Evolutionary conservation across 2,329 filamentous ascomycete genomes (phyloP).

Genomic region (Pochonia chlamydosporia): DNA sequence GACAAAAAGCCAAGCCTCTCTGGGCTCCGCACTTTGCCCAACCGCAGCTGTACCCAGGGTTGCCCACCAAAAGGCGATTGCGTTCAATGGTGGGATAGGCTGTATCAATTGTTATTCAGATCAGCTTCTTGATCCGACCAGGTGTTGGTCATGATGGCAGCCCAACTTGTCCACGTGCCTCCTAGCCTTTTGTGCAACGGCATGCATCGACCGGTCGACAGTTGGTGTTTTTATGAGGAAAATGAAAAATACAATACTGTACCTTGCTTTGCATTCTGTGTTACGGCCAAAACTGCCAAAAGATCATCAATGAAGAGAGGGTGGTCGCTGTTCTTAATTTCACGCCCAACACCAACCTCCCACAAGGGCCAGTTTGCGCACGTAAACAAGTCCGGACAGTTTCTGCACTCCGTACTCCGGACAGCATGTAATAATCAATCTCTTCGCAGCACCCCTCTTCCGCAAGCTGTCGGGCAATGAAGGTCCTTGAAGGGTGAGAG

Average conservation of each 20-base stretch:
- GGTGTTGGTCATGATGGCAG: neutral
- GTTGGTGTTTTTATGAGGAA: neutral
- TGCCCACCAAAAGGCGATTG: neutral
- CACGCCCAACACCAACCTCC: neutral
- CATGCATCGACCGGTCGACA: neutral
- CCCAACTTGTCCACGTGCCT: neutral
- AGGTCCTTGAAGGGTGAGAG: constrained; percentile 1
- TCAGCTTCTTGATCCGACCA: neutral
- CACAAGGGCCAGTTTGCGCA: too few relatives aligned
- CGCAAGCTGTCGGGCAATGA: neutral
- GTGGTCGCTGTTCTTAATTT: neutral
- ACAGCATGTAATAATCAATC: too few relatives aligned
- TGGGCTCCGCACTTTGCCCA: constrained; percentile 1
- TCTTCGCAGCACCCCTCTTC: too few relatives aligned
- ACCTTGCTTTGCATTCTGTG: neutral
- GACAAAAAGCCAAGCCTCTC: neutral
- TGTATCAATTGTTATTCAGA: neutral
- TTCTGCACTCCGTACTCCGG: too few relatives aligned
- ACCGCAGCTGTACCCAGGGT: neutral
- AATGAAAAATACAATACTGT: neutral
- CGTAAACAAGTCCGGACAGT: too few relatives aligned
- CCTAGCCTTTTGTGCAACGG: neutral
- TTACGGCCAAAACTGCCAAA: neutral
- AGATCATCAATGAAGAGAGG: neutral
- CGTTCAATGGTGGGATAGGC: neutral